These are phyloP conservation scores for Claviceps paspali DNA, from an alignment of 2,329 filamentous ascomycete species.

Conservation along the genomic window DNA sequence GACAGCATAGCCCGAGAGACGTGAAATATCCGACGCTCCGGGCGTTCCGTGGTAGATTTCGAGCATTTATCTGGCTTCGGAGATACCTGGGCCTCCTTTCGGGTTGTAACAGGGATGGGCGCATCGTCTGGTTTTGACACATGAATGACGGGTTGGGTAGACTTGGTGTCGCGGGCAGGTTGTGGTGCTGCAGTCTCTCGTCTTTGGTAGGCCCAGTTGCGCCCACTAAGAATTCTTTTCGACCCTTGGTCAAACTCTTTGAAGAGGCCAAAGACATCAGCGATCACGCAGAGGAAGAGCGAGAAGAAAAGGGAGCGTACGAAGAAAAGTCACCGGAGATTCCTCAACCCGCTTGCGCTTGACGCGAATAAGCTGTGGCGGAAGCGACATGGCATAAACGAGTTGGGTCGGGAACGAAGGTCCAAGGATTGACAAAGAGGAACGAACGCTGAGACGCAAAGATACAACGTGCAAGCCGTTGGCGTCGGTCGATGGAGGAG, in stretches of 20 bases:
- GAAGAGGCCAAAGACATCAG: neutral
- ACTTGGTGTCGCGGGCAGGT: conserved; percentile 3
- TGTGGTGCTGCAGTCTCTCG: conserved; percentile 21
- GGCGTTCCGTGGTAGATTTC: neutral
- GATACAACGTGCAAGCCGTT: too few relatives aligned
- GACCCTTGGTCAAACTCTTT: conserved; percentile 35
- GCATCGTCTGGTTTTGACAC: conserved; percentile 25
- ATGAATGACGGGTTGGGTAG: conserved; percentile 29
- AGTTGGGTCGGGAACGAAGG: too few relatives aligned
- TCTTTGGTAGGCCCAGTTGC: conserved; percentile 41
- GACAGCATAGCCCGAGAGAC: conserved; percentile 33
- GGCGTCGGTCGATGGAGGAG: too few relatives aligned
- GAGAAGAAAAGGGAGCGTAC: too few relatives aligned
- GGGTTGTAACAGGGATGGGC: conserved; percentile 6
- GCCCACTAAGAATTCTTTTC: conserved; percentile 37
- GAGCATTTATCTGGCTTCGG: neutral
- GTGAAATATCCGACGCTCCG: conserved; percentile 37
- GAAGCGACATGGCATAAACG: conserved; percentile 41
- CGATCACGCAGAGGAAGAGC: conserved; percentile 6
- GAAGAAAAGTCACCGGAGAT: conserved; percentile 38
- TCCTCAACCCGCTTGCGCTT: conserved; percentile 45
- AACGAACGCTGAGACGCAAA: too few relatives aligned
- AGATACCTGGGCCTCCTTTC: conserved; percentile 3
- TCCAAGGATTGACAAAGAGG: too few relatives aligned
- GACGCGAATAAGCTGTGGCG: conserved; percentile 42